Conservation (phyloP, 352 stramenopile genomes). For the Saprolegnia parasitica region DNA sequence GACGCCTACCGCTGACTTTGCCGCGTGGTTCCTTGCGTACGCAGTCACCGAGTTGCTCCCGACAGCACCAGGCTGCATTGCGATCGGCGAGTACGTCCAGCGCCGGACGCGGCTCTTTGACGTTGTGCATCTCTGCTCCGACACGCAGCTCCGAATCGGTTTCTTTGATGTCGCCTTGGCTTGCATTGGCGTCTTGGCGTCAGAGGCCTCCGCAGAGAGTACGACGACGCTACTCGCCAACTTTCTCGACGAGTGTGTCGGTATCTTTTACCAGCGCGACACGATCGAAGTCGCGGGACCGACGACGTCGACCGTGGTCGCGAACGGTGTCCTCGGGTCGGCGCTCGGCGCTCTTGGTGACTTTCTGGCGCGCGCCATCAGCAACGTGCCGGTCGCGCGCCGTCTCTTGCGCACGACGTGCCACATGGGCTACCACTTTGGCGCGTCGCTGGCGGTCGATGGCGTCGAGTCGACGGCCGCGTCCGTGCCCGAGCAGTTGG, state of each 20-base stretch:
- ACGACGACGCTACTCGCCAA: background rate
- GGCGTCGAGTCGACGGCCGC: background rate
- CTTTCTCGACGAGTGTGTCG: slow-evolving; percentile 31
- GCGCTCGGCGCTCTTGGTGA: slow-evolving; percentile 33
- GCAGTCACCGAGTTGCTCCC: background rate
- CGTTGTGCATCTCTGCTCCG: slow-evolving; percentile 41
- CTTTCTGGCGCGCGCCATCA: slow-evolving; percentile 35
- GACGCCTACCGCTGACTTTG: background rate
- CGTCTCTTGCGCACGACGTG: background rate
- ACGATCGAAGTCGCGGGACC: slow-evolving; percentile 38
- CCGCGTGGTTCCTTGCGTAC: slow-evolving; percentile 2
- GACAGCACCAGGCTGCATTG: background rate
- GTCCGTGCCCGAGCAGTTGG: slow-evolving; percentile 4
- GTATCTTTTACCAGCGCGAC: slow-evolving; percentile 44
- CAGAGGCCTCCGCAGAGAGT: slow-evolving; percentile 2
- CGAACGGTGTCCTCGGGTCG: slow-evolving; percentile 16
- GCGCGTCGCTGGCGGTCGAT: slow-evolving; percentile 9
- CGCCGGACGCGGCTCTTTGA: slow-evolving; percentile 61
- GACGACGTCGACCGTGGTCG: slow-evolving; percentile 5
- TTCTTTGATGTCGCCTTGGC: slow-evolving; percentile 36
- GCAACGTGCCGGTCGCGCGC: background rate
- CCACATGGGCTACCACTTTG: slow-evolving; percentile 10
- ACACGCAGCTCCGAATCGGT: slow-evolving; percentile 30
- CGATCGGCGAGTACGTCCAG: slow-evolving; percentile 21
- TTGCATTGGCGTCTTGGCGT: slow-evolving; percentile 30